A percentile compares a stretch with the other conserved stretches of the same genome.
These are phyloP conservation scores for Rubroboletus satanas DNA, from an alignment of 768 basidiomycete genomes.

Conservation along the genomic window DNA sequence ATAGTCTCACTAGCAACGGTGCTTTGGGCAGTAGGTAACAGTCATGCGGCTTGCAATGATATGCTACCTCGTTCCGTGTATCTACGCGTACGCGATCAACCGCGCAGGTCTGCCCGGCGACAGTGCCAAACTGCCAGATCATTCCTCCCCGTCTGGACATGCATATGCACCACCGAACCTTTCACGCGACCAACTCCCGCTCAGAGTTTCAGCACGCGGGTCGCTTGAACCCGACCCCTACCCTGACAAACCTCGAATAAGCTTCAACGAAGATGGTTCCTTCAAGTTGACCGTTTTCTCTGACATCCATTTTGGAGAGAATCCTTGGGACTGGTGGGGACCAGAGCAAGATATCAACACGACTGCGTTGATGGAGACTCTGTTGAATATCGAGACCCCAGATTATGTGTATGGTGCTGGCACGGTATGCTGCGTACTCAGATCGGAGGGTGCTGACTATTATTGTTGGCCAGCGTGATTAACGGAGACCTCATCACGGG, in stretches of 20 bases:
- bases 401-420: conserved; percentile 57
- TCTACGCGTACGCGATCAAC: conserved; percentile 15
- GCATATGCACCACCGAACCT: neutral
- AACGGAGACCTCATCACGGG: conserved; percentile 76
- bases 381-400: conserved; percentile 56
- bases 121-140: neutral
- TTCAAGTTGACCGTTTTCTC: conserved; percentile 75
- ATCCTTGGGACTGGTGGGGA: conserved; percentile 67
- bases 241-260: conserved; percentile 46
- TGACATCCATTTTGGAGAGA: conserved; percentile 74
- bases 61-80: conserved; percentile 1
- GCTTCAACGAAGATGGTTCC: conserved; percentile 53
- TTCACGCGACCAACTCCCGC: neutral
- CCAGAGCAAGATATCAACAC: conserved; percentile 66
- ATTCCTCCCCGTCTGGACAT: neutral
- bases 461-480: conserved; percentile 44
- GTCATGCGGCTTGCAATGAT: conserved; percentile 1
- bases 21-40: neutral
- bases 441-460: neutral
- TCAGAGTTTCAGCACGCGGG: neutral
- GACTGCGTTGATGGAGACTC: conserved; percentile 49
- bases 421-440: neutral
- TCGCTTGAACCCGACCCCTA: conserved; percentile 36
- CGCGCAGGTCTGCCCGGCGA: neutral
- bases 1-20: neutral